Evolutionary conservation across 1,284 basidiomycete genomes (phyloP).

Genomic region (Neolentinus lepideus): DNA sequence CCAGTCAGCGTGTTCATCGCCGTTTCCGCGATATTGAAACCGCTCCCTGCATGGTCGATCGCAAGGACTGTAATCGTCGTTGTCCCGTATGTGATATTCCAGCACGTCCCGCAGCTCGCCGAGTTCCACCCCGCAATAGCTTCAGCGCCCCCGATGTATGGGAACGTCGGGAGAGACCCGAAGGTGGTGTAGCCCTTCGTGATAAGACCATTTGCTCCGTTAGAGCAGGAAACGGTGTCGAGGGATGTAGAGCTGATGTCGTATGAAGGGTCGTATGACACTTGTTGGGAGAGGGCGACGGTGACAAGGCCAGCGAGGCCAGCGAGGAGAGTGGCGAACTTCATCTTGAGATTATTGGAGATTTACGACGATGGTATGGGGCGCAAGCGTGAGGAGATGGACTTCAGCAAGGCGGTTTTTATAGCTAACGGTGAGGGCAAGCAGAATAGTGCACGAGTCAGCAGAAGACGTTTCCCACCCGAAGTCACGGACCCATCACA

Average conservation of each 20-base stretch:
- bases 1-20: constrained; percentile 23
- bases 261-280: constrained; percentile 36
- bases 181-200: constrained; percentile 29
- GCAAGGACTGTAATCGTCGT: constrained; percentile 32
- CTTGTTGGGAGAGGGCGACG: constrained; percentile 17
- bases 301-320: constrained; percentile 16
- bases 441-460: background rate
- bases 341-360: constrained; percentile 16
- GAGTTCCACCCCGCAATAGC: constrained; percentile 35
- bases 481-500: background rate
- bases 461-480: background rate
- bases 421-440: background rate
- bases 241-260: constrained; percentile 29
- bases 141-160: constrained; percentile 40
- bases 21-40: constrained; percentile 30
- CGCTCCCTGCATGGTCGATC: constrained; percentile 29
- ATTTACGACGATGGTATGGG: background rate
- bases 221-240: constrained; percentile 40
- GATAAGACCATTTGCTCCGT: constrained; percentile 40
- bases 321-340: constrained; percentile 13
- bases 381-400: background rate
- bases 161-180: constrained; percentile 38
- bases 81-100: constrained; percentile 27
- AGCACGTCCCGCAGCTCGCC: constrained; percentile 37
- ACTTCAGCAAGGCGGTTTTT: background rate